Evolutionary conservation across 2,329 filamentous ascomycete genomes (phyloP), one percentile per base, ranked within the genome.

Genomic region (Grosmannia serpens): DNA sequence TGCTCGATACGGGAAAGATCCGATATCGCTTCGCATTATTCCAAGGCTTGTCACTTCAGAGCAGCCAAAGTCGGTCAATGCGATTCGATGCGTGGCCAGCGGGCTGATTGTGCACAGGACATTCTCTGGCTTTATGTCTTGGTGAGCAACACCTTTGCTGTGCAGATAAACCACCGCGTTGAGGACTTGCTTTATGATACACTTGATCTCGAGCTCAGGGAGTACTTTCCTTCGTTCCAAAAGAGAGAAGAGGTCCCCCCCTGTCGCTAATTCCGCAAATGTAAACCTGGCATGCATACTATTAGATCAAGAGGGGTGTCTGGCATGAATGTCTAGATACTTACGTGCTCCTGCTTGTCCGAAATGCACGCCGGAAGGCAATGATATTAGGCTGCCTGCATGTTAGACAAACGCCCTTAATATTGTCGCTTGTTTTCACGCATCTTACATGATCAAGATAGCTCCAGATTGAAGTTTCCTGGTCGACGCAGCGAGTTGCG

Each of bases 391-490:
- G 80, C 80, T 83, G 59, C 41, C 11, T 4, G 11, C 2, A 6
- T 20, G 56, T 63, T 27, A 63, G 60, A 27, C 24, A 20, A 20
- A 20, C 10, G 24, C 53, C 5, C 8, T 3, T 26, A 1, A 1
- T 22, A 7, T 1, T 3, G 17, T 3, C 26, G 2, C 9, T 31
- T 17, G 4, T 10, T 29, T 6, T 20, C 6, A 65, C 77, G 59
- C n/a, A n/a, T n/a, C n/a, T n/a, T 70, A 82, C 81, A 69, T 84
- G 81, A 59, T 73, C 74, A 17, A 84, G 65, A 58, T 77, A 75
- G 11, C 75, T 74, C 46, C 84, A 72, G 35, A 83, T 74, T n/a
- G 77, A 71, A 27, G 77, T 73, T 65, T 83, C 80, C 60, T 77
- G 73, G 33, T 76, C 65, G 55, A 76, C 71, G 9, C 73, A 73